These are phyloP conservation scores for Solanum rostratum DNA, from an alignment of 257 asterid genomes.

Conservation along the genomic window DNA sequence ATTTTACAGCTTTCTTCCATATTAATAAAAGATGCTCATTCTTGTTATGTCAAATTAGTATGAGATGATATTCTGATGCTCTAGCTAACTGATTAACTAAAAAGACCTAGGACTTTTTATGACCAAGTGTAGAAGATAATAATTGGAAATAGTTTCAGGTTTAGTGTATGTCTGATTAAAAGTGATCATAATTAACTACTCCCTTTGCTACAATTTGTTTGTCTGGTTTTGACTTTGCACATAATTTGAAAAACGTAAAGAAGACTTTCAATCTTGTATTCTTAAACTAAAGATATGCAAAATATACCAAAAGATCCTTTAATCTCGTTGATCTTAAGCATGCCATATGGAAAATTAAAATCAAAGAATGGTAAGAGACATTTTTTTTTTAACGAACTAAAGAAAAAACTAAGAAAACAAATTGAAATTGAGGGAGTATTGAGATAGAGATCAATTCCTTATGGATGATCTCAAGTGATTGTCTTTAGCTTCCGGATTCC, in stretches of 20 bases:
- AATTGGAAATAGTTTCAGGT: background rate
- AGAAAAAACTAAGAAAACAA: background rate
- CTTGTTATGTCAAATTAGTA: background rate
- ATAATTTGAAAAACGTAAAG: background rate
- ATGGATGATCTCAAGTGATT: slow-evolving; percentile 4
- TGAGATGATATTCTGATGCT: background rate
- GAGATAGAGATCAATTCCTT: background rate
- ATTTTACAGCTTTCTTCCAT: background rate
- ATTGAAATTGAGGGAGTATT: background rate
- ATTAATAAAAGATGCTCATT: background rate
- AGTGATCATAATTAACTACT: background rate
- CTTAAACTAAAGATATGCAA: background rate
- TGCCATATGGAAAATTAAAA: background rate
- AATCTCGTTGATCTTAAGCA: background rate
- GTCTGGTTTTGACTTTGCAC: background rate
- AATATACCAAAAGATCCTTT: background rate
- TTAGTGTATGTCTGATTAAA: background rate
- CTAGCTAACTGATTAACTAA: background rate
- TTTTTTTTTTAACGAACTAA: background rate
- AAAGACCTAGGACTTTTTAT: background rate
- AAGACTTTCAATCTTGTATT: background rate
- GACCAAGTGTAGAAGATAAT: background rate
- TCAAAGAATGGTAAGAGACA: fast-evolving
- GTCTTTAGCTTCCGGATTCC: slow-evolving; percentile 4
- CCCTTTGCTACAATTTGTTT: background rate